Percentiles rank a stretch among this genome's conserved stretches.
These are phyloP conservation scores for Mercurialis annua DNA, from an alignment of 345 rosid genomes.

Conservation along the genomic window DNA sequence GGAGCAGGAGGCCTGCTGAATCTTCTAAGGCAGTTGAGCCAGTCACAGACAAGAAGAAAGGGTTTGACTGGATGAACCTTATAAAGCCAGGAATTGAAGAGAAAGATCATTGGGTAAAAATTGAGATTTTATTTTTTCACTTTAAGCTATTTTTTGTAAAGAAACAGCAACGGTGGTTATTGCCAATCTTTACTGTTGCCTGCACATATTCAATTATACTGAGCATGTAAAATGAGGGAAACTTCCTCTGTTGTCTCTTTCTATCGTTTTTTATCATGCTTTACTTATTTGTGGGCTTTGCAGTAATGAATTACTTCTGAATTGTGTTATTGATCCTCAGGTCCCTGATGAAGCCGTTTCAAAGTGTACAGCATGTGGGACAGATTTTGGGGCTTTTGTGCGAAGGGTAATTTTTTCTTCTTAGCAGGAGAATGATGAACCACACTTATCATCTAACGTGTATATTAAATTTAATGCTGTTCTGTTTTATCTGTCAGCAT, in stretches of 20 bases:
- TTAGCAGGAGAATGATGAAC: neutral
- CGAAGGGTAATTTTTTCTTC: slow-evolving; percentile 51
- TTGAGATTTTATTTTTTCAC: neutral
- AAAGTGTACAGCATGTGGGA: slow-evolving; percentile 75
- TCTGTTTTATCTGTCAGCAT: slow-evolving; percentile 49
- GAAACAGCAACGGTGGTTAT: neutral
- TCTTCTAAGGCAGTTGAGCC: slow-evolving; percentile 52
- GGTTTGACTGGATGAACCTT: slow-evolving; percentile 83
- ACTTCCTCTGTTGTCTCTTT: neutral
- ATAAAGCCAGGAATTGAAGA: slow-evolving; percentile 92
- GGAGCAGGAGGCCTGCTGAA: slow-evolving; percentile 60
- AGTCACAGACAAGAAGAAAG: slow-evolving; percentile 71
- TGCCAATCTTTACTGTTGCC: neutral
- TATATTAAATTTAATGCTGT: slow-evolving; percentile 1
- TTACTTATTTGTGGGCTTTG: neutral
- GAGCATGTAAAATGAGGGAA: too few relatives aligned
- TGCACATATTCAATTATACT: neutral
- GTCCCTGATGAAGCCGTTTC: slow-evolving; percentile 95
- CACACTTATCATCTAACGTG: neutral
- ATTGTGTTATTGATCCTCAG: slow-evolving; percentile 26
- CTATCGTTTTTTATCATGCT: neutral
- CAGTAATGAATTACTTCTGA: neutral
- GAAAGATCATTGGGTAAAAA: slow-evolving; percentile 87
- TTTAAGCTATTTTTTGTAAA: neutral
- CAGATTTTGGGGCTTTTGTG: slow-evolving; percentile 86